phyloP scores from a whole-genome alignment of 31 red algal species.

The Odonthalia washingtoniensis region DNA sequence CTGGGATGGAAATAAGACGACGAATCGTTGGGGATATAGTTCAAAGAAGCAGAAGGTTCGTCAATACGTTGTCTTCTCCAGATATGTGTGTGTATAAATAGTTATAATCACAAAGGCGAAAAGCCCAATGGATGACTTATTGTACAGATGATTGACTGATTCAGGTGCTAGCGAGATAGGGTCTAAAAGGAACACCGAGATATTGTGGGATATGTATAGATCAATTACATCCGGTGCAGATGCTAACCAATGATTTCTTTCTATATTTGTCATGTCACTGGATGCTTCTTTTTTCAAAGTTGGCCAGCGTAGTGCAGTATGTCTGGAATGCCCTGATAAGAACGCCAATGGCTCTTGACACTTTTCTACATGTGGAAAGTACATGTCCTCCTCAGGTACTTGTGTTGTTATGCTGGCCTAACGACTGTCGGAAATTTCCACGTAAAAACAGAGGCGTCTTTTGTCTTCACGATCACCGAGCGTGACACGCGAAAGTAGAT shows the following conservation, averaged over 20 bases:
- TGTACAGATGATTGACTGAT: not conserved
- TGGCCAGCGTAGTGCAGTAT: not conserved
- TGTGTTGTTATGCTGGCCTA: too few species aligned
- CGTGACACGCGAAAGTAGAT: too few species aligned
- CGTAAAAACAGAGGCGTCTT: too few species aligned
- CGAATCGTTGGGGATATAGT: not conserved
- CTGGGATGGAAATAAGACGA: constrained; percentile 1
- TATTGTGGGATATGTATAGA: not conserved
- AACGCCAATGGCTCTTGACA: not conserved
- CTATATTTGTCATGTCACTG: not conserved
- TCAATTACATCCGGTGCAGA: not conserved
- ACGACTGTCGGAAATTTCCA: too few species aligned
- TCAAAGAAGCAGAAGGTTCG: constrained; percentile 4
- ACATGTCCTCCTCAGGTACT: constrained; percentile 18
- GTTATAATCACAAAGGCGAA: not conserved
- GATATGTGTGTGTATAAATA: not conserved
- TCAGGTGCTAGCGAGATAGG: not conserved
- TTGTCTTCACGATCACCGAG: too few species aligned
- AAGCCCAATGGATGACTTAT: not conserved
- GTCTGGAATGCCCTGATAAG: not conserved
- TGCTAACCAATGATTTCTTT: not conserved
- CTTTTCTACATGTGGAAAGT: not conserved
- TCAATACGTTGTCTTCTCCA: not conserved
- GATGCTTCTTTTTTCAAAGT: not conserved
- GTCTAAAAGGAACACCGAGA: not conserved